Evolutionary conservation across 805 yeast genomes (phyloP), one percentile per base, ranked within the genome.

Genomic region (Teunomyces cretensis): DNA sequence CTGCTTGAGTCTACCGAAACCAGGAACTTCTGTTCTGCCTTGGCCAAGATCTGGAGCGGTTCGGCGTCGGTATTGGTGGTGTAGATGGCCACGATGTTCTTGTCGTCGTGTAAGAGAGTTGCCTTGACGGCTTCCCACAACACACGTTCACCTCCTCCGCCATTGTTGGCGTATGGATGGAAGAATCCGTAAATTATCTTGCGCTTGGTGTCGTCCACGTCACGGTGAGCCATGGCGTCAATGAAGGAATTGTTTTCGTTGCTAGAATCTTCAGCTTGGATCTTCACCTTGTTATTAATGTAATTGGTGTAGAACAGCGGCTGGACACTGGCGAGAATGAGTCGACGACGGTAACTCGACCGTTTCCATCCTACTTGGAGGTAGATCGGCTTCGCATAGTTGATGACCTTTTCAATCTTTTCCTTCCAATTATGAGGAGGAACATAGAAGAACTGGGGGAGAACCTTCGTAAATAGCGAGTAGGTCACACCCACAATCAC

Each of bases 91-190:
- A 78, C 86, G 6, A 87, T 67, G 54, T 82, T 80, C 24, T 65
- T 57, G 6, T 67, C 65, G 49, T 75, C 72, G 16, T 70, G 65
- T 8, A 62, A 52, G 47, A 91, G 68, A 0, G 96, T 86, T 27
- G 84, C 75, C 53, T 79, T 76, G 6, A 92, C 88, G 0, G 97
- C 96, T 44, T 88, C 90, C 99, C 99, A 94, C 33, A 94, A 70
- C 0, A 94, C 99, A 45, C 92, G 80, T 61, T 94, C 99, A 17
- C 99, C 99, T 26, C 99, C 99, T 14, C 99, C 99, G 38, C 96
- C 96, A 32, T 96, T 95, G 61, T 87, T 88, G 51, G 97, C 90
- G 56, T 84, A 87, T 0, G 99, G 99, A 66, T 94, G 99, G 70
- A 94, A 90, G 58, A 86, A 91, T 5, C 98, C 99, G 60, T 72